Percentiles rank a stretch among this genome's conserved stretches.
phyloP scores from a whole-genome alignment of 176 grass and related monocot genomes.

The Lolium multiflorum region DNA sequence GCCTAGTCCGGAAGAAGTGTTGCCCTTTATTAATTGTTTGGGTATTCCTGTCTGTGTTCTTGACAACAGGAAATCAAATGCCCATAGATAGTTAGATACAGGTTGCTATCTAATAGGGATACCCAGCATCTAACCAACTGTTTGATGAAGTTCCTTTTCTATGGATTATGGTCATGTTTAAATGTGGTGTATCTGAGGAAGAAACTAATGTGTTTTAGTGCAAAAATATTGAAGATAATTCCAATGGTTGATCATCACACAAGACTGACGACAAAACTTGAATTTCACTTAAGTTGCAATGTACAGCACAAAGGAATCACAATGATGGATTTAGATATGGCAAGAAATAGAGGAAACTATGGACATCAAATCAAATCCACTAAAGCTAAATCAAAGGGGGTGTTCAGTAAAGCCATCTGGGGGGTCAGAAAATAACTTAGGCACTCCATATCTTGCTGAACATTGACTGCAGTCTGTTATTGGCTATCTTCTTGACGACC shows the following conservation, averaged over 20 bases:
- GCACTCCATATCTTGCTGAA: slow-evolving; percentile 82
- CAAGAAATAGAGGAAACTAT: slow-evolving; percentile 40
- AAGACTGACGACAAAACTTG: neutral
- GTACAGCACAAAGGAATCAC: slow-evolving; percentile 41
- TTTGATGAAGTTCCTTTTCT: neutral
- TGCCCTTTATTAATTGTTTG: neutral
- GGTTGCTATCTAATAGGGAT: neutral
- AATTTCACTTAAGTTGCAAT: slow-evolving; percentile 45
- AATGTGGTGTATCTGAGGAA: slow-evolving; percentile 1
- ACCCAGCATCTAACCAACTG: neutral
- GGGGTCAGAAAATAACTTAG: slow-evolving; percentile 49
- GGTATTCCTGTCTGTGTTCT: neutral
- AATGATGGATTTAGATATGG: slow-evolving; percentile 13
- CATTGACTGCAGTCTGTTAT: slow-evolving; percentile 69
- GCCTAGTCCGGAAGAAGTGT: neutral
- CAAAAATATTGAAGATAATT: neutral
- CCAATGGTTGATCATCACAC: neutral
- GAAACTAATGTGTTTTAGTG: too few species aligned
- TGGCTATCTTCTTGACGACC: slow-evolving; percentile 76
- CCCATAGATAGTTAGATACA: too few species aligned
- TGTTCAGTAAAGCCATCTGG: slow-evolving; percentile 26
- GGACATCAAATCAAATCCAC: slow-evolving; percentile 26
- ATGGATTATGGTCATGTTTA: neutral
- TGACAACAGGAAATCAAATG: neutral
- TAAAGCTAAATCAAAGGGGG: slow-evolving; percentile 39